These are phyloP conservation scores for Talaromyces sp. DNA, from an alignment of 2,329 filamentous ascomycete genomes.

Conservation along the genomic window DNA sequence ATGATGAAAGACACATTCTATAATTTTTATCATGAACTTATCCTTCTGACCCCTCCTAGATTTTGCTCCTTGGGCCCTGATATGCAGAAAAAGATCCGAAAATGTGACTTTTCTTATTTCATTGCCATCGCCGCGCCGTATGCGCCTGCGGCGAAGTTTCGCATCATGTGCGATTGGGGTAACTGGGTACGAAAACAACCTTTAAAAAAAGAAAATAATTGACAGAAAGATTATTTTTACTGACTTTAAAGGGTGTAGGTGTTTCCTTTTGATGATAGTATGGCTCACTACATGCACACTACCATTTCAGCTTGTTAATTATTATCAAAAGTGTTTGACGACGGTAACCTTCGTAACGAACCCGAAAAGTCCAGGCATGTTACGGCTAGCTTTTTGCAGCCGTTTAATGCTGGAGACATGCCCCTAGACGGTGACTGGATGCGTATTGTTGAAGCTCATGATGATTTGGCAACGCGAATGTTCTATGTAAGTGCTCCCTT, in stretches of 20 bases:
- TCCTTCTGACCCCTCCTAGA: conserved; percentile 10
- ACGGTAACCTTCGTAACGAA: conserved; percentile 22
- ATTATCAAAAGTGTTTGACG: conserved; percentile 22
- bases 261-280: conserved; percentile 4
- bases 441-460: not conserved
- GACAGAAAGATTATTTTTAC: not conserved
- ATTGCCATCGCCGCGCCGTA: conserved; percentile 19
- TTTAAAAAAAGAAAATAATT: not conserved
- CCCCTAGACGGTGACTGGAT: too few species aligned
- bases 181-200: conserved; percentile 16
- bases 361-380: conserved; percentile 17
- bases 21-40: too few species aligned
- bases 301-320: not conserved
- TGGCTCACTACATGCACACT: not conserved
- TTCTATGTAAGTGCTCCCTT: conserved; percentile 11
- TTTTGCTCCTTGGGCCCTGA: not conserved
- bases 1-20: not conserved
- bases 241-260: not conserved
- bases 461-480: conserved; percentile 17
- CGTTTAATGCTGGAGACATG: too few species aligned
- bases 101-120: conserved; percentile 22
- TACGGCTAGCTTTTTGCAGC: not conserved
- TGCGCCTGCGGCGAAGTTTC: conserved; percentile 18
- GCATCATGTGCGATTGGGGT: conserved; percentile 23
- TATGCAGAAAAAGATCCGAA: conserved; percentile 4